These are phyloP conservation scores for Sporodiniella umbellata DNA, from an alignment of 371 early-diverging fungal genomes.

Conservation along the genomic window DNA sequence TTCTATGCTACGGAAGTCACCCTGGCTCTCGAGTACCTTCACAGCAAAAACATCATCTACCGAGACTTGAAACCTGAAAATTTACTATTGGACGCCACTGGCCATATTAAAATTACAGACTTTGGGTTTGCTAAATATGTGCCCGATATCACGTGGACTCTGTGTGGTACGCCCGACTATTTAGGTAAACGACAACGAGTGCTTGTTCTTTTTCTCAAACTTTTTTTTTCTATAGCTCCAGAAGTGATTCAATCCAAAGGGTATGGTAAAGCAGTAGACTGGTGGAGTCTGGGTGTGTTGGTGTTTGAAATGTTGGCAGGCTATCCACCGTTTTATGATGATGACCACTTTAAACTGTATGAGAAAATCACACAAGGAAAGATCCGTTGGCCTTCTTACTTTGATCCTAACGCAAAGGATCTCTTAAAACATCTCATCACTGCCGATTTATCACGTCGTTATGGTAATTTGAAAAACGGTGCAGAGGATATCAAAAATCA, in stretches of 20 bases:
- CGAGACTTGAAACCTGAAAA: conserved; percentile 95
- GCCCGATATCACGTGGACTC: conserved; percentile 84
- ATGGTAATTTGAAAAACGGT: conserved; percentile 87
- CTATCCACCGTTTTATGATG: conserved; percentile 94
- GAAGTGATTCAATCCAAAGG: conserved; percentile 95
- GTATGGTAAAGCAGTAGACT: conserved; percentile 95
- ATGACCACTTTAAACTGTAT: conserved; percentile 89
- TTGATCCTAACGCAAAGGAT: conserved; percentile 86
- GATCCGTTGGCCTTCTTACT: conserved; percentile 84
- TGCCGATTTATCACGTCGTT: conserved; percentile 82
- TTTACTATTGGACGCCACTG: conserved; percentile 77
- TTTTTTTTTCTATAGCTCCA: too few species aligned
- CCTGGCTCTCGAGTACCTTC: conserved; percentile 85
- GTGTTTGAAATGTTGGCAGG: conserved; percentile 93
- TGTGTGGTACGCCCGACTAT: conserved; percentile 99
- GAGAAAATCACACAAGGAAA: conserved; percentile 88
- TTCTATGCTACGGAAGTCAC: conserved; percentile 78
- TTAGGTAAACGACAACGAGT: conserved; percentile 40
- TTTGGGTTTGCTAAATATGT: conserved; percentile 98
- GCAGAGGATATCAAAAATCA: conserved; percentile 88
- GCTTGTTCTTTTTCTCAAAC: background rate
- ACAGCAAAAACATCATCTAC: conserved; percentile 86
- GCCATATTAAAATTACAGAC: conserved; percentile 98
- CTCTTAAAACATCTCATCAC: conserved; percentile 82
- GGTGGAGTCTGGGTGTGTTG: conserved; percentile 97